Conservation (phyloP, 805 yeast genomes). For the Kuraishia borneana region DNA sequence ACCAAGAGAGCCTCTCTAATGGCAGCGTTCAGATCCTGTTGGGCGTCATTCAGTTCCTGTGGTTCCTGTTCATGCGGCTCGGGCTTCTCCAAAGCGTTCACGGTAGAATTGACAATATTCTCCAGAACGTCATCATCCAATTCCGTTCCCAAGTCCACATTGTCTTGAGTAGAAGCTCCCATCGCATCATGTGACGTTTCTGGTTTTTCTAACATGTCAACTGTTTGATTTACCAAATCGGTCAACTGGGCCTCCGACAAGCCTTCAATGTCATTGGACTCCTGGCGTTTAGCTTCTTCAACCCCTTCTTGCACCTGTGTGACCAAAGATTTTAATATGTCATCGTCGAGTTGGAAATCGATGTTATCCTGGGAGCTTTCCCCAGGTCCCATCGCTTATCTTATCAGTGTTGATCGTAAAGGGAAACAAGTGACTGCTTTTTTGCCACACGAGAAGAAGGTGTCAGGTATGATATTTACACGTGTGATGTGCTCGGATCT, state of each 20-base stretch:
- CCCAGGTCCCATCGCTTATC: too few species aligned
- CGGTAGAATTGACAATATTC: background rate
- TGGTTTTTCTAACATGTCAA: background rate
- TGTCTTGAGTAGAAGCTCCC: background rate
- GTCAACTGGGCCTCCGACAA: background rate
- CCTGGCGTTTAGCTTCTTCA: background rate
- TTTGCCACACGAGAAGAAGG: too few species aligned
- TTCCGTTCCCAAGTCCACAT: background rate
- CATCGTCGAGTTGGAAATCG: background rate
- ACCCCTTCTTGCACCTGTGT: background rate
- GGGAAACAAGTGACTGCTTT: too few species aligned
- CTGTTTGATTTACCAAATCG: slow-evolving; percentile 2
- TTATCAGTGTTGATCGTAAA: too few species aligned
- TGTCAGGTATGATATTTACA: too few species aligned
- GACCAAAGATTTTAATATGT: slow-evolving; percentile 2
- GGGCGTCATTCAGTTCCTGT: background rate
- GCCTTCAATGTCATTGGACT: background rate
- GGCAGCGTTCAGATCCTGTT: background rate
- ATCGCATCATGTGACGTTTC: background rate
- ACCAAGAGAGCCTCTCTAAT: background rate
- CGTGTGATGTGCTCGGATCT: too few species aligned
- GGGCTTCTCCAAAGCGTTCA: background rate
- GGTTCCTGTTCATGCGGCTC: background rate
- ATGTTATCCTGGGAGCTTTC: too few species aligned
- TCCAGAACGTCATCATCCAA: background rate